phyloP scores from a whole-genome alignment of 2,329 filamentous ascomycete genomes.

The Thermomyces lanuginosus region DNA sequence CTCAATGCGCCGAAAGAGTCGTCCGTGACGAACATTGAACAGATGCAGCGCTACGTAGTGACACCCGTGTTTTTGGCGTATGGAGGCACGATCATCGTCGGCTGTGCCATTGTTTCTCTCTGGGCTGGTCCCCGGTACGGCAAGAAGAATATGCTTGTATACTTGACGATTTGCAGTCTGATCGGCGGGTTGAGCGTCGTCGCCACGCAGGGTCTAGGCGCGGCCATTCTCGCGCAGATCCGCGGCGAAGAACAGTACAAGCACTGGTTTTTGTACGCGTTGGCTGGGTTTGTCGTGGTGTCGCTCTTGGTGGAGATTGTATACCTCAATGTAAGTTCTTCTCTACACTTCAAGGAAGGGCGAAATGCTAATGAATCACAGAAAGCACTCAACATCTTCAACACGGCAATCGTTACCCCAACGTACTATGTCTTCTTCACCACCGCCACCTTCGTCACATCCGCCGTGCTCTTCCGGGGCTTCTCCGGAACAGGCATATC shows the following conservation, averaged over 20 bases:
- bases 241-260: slow-evolving; percentile 78
- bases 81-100: slow-evolving; percentile 65
- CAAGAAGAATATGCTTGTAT: slow-evolving; percentile 95
- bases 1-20: slow-evolving; percentile 81
- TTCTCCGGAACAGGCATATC: slow-evolving; percentile 72
- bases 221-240: slow-evolving; percentile 77
- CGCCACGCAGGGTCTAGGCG: slow-evolving; percentile 78
- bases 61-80: slow-evolving; percentile 74
- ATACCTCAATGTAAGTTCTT: slow-evolving; percentile 71
- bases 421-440: slow-evolving; percentile 99
- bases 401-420: slow-evolving; percentile 88
- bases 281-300: slow-evolving; percentile 77
- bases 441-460: slow-evolving; percentile 84
- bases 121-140: slow-evolving; percentile 78
- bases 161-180: slow-evolving; percentile 89
- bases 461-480: slow-evolving; percentile 77
- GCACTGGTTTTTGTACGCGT: slow-evolving; percentile 88
- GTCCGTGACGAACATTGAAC: slow-evolving; percentile 71
- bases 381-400: slow-evolving; percentile 98
- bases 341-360: background rate
- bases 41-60: slow-evolving; percentile 80
- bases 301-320: slow-evolving; percentile 89
- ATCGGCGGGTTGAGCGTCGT: slow-evolving; percentile 90
- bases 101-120: slow-evolving; percentile 53
- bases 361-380: slow-evolving; percentile 23